A percentile compares a stretch with the other conserved stretches of the same genome.
phyloP scores from a whole-genome alignment of 2,329 filamentous ascomycete species.

The Cladosporium sphaerospermum region DNA sequence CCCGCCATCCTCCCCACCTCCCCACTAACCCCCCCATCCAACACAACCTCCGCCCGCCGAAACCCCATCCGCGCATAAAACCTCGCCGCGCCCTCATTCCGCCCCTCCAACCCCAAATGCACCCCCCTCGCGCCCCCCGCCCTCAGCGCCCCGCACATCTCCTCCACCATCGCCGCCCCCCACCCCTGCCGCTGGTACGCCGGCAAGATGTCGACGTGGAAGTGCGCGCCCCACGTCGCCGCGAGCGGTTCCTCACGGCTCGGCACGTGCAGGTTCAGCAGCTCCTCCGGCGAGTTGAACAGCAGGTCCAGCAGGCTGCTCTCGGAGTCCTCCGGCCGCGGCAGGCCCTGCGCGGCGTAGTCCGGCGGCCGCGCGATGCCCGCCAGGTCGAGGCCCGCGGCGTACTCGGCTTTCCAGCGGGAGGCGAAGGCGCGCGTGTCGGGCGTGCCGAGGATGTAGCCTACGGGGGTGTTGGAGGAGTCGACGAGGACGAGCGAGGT shows the following conservation, averaged over 20 bases:
- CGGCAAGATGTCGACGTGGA: slow-evolving; percentile 34
- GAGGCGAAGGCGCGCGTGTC: slow-evolving; percentile 25
- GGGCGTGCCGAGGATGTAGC: slow-evolving; percentile 34
- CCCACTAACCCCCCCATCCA: slow-evolving; percentile 9
- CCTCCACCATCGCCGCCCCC: slow-evolving; percentile 27
- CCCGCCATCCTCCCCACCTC: background rate
- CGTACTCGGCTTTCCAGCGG: slow-evolving; percentile 26
- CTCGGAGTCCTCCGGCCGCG: background rate
- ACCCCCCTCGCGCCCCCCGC: slow-evolving; percentile 25
- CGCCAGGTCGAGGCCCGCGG: slow-evolving; percentile 17
- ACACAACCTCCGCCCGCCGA: background rate
- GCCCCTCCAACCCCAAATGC: slow-evolving; percentile 32
- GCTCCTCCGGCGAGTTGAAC: slow-evolving; percentile 15
- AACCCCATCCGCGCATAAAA: slow-evolving; percentile 13
- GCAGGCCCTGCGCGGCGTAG: background rate
- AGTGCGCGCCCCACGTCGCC: slow-evolving; percentile 30
- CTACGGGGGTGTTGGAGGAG: slow-evolving; percentile 28
- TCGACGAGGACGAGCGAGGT: slow-evolving; percentile 34
- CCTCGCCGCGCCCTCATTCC: slow-evolving; percentile 24
- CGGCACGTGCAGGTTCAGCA: slow-evolving; percentile 15
- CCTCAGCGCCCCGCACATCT: slow-evolving; percentile 22
- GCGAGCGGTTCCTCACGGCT: slow-evolving; percentile 14
- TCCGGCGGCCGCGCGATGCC: background rate
- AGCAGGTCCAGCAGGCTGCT: slow-evolving; percentile 6
- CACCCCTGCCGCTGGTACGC: slow-evolving; percentile 30